Evolutionary conservation across 768 basidiomycete genomes (phyloP).

Genomic region (Xerocomus spinulosus): DNA sequence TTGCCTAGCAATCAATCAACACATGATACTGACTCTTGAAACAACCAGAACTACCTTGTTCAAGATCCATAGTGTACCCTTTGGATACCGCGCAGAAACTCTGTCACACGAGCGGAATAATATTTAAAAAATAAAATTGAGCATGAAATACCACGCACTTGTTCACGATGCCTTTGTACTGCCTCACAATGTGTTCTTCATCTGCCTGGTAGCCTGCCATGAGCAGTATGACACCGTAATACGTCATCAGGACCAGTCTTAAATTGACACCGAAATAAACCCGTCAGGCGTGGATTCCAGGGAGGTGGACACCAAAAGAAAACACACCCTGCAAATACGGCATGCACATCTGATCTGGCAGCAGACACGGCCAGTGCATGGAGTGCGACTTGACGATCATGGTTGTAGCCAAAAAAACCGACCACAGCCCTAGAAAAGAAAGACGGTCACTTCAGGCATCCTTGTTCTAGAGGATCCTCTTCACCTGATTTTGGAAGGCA

Average conservation of each 20-base stretch:
- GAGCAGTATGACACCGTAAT: conserved; percentile 66
- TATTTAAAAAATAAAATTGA: neutral
- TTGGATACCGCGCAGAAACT: conserved; percentile 54
- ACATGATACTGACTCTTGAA: neutral
- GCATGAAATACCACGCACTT: conserved; percentile 37
- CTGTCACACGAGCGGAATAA: conserved; percentile 28
- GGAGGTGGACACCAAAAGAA: neutral
- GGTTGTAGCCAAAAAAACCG: conserved; percentile 72
- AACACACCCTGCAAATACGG: conserved; percentile 69
- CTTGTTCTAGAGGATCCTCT: conserved; percentile 11
- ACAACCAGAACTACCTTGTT: conserved; percentile 45
- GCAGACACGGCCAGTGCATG: conserved; percentile 67
- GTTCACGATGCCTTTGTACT: conserved; percentile 62
- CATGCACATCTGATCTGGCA: conserved; percentile 63
- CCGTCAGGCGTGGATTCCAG: neutral
- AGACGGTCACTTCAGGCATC: neutral
- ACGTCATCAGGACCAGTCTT: conserved; percentile 78
- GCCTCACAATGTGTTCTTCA: conserved; percentile 54
- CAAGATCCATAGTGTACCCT: conserved; percentile 69
- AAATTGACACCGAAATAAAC: neutral
- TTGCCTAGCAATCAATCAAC: conserved; percentile 44
- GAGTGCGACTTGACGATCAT: conserved; percentile 65
- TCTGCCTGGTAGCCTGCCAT: conserved; percentile 75
- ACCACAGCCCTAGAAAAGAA: conserved; percentile 57
- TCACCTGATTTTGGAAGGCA: conserved; percentile 68